A percentile compares a stretch with the other conserved stretches of the same genome.
phyloP scores from a whole-genome alignment of 208 protist genomes.

The Acanthamoeba divionensis region DNA sequence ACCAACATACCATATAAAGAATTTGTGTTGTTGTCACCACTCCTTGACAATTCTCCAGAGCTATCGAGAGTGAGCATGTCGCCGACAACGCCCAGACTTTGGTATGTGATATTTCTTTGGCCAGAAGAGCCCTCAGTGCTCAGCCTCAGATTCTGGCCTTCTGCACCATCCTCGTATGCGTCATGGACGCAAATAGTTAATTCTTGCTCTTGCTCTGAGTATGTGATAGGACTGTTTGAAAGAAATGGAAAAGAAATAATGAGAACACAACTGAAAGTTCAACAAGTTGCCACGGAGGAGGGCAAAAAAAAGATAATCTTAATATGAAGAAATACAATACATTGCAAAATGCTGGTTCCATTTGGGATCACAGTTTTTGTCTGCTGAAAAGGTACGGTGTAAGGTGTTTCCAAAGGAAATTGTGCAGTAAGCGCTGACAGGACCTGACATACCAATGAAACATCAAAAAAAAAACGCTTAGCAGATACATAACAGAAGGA shows the following conservation, averaged over 20 bases:
- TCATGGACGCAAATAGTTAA: neutral
- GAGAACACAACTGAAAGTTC: neutral
- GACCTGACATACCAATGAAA: neutral
- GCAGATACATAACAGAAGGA: neutral
- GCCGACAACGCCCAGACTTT: neutral
- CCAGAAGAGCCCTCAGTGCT: neutral
- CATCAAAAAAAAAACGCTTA: neutral
- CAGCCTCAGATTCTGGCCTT: neutral
- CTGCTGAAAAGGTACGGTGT: neutral
- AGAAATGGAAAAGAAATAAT: neutral
- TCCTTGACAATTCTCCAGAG: neutral
- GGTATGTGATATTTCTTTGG: neutral
- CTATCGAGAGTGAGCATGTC: neutral
- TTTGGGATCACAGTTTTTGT: neutral
- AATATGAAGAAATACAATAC: neutral
- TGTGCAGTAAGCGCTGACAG: neutral
- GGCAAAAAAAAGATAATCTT: neutral
- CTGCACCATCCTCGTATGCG: neutral
- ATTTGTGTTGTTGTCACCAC: too few species aligned
- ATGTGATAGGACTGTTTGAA: neutral
- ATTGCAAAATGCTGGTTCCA: neutral
- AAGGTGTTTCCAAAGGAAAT: neutral
- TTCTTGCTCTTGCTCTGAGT: neutral
- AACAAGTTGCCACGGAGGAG: neutral
- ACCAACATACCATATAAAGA: too few species aligned